phyloP scores from a whole-genome alignment of 495 filamentous ascomycete genomes.

The Chlorociboria aeruginascens region DNA sequence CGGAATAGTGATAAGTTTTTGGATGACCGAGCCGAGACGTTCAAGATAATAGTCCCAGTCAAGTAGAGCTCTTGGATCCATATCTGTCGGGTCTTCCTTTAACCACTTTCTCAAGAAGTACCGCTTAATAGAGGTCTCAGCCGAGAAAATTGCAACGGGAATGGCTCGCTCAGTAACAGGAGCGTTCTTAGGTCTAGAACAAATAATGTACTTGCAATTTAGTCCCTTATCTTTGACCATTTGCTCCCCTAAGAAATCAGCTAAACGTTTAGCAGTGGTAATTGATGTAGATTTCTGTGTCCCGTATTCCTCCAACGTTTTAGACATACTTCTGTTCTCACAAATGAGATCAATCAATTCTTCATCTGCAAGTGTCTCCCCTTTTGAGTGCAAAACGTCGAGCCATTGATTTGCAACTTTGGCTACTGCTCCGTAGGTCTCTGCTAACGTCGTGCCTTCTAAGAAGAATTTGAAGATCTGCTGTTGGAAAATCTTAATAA shows the following conservation, averaged over 20 bases:
- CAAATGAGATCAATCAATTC: constrained; percentile 98
- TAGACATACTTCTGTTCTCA: constrained; percentile 95
- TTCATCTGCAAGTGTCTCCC: constrained; percentile 81
- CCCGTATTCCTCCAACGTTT: constrained; percentile 93
- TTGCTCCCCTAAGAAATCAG: constrained; percentile 92
- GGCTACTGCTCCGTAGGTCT: constrained; percentile 86
- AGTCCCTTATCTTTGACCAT: constrained; percentile 99
- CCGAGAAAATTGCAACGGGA: constrained; percentile 94
- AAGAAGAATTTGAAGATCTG: constrained; percentile 99
- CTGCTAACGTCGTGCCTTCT: constrained; percentile 70
- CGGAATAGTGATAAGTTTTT: constrained; percentile 97
- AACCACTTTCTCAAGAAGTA: constrained; percentile 91
- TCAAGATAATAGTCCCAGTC: constrained; percentile 98
- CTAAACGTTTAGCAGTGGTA: constrained; percentile 89
- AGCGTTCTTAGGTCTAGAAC: constrained; percentile 69
- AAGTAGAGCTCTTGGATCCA: constrained; percentile 78
- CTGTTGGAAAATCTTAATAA: constrained; percentile 99
- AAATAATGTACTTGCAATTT: constrained; percentile 99
- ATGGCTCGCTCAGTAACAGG: constrained; percentile 92
- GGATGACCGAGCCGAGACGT: constrained; percentile 87
- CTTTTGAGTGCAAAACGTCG: constrained; percentile 81
- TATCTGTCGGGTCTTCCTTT: constrained; percentile 83
- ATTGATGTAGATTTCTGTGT: constrained; percentile 94
- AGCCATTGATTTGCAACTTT: constrained; percentile 95
- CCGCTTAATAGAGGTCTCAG: constrained; percentile 74